phyloP scores from a whole-genome alignment of 306 rosid species.

The Vigna angularis region DNA sequence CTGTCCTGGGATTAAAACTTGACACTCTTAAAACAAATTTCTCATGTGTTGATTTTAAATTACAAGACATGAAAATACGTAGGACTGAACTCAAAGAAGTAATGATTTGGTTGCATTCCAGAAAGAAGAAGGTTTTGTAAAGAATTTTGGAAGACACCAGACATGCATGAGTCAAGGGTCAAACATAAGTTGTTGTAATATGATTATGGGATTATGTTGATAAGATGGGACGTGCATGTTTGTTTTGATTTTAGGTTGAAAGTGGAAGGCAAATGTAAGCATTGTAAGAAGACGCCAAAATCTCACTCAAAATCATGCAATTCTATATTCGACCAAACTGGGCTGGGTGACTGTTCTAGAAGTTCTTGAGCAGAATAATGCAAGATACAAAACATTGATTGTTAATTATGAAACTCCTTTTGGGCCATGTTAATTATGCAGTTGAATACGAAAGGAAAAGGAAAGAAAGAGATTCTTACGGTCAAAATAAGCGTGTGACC shows the following conservation, averaged over 20 bases:
- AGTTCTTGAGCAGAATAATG: conserved; percentile 47
- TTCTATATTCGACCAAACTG: conserved; percentile 59
- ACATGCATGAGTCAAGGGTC: conserved; percentile 42
- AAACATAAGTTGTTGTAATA: conserved; percentile 25
- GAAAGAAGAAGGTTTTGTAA: background rate
- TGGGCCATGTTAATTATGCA: conserved; percentile 35
- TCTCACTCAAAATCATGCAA: conserved; percentile 75
- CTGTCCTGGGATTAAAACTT: background rate
- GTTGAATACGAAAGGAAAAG: conserved; percentile 32
- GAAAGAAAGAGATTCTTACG: conserved; percentile 26
- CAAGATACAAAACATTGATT: conserved; percentile 27
- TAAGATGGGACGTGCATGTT: conserved; percentile 58
- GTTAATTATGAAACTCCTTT: conserved; percentile 31
- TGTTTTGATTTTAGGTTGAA: conserved; percentile 58
- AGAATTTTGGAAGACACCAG: background rate
- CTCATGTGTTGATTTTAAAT: background rate
- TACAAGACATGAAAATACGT: background rate
- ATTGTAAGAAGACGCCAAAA: conserved; percentile 75
- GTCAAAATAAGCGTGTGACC: conserved; percentile 58
- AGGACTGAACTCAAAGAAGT: background rate
- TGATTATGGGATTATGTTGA: conserved; percentile 48
- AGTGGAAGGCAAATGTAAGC: conserved; percentile 49
- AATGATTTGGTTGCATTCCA: background rate
- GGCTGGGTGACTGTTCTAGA: conserved; percentile 53
- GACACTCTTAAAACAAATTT: background rate